These are phyloP conservation scores for Xylariaceae sp. DNA, from an alignment of 2,329 filamentous ascomycete genomes.

Conservation along the genomic window DNA sequence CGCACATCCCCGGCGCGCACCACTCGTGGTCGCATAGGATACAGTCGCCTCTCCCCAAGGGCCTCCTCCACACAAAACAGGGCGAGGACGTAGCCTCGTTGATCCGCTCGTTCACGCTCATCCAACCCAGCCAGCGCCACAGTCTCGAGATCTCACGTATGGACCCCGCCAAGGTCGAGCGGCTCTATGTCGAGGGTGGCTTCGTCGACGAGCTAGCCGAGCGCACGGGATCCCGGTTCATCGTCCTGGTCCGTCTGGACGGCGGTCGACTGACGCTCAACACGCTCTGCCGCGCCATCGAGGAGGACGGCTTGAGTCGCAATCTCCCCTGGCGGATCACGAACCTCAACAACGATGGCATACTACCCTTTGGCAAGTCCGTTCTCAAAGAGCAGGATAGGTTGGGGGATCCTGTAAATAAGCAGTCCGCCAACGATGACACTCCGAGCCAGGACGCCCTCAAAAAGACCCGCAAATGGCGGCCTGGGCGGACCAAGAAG, in stretches of 20 bases:
- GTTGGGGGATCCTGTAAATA: neutral
- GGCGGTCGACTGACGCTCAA: slow-evolving; percentile 33
- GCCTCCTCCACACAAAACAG: slow-evolving; percentile 12
- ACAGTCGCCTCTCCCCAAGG: slow-evolving; percentile 18
- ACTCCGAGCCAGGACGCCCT: no score
- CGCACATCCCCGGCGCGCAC: slow-evolving; percentile 35
- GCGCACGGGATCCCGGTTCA: slow-evolving; percentile 20
- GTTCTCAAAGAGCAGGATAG: slow-evolving; percentile 11
- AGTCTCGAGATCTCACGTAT: slow-evolving; percentile 9
- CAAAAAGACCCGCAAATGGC: no score
- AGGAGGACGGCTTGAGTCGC: slow-evolving; percentile 38
- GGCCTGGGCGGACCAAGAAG: neutral
- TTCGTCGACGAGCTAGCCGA: slow-evolving; percentile 24
- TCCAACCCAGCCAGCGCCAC: slow-evolving; percentile 28
- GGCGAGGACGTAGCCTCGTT: slow-evolving; percentile 21
- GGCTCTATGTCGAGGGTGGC: slow-evolving; percentile 20
- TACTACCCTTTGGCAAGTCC: slow-evolving; percentile 30
- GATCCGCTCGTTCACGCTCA: slow-evolving; percentile 30
- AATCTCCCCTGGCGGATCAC: slow-evolving; percentile 36
- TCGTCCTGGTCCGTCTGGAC: slow-evolving; percentile 36
- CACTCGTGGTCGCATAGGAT: slow-evolving; percentile 14
- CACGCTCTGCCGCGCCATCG: slow-evolving; percentile 36
- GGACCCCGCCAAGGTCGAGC: slow-evolving; percentile 1
- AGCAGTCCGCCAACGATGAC: no score
- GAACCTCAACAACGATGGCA: slow-evolving; percentile 24